phyloP scores from a whole-genome alignment of 1,284 basidiomycete species.

The Violaceomyces palustris region DNA sequence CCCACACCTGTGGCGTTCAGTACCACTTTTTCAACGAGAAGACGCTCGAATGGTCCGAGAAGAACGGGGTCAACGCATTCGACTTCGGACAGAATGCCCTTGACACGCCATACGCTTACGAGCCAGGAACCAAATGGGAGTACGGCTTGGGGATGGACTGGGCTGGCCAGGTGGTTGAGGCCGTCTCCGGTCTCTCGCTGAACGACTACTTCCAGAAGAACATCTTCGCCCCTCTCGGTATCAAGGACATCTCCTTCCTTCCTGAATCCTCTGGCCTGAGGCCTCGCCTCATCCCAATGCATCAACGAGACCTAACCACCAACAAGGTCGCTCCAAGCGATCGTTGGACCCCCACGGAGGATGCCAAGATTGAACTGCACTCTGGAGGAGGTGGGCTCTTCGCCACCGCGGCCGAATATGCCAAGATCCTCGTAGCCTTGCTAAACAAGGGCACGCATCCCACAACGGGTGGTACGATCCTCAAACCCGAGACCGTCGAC shows the following conservation, averaged over 20 bases:
- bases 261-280: conserved; percentile 9
- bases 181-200: conserved; percentile 25
- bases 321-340: conserved; percentile 11
- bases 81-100: conserved; percentile 14
- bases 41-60: conserved; percentile 10
- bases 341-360: conserved; percentile 18
- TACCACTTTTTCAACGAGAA: conserved; percentile 32
- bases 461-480: conserved; percentile 28
- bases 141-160: conserved; percentile 35
- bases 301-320: conserved; percentile 5
- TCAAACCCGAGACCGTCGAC: conserved; percentile 27
- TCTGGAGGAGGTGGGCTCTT: conserved; percentile 25
- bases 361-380: conserved; percentile 34
- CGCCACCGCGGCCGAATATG: conserved; percentile 24
- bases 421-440: conserved; percentile 29
- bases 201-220: conserved; percentile 35
- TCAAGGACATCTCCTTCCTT: conserved; percentile 25
- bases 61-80: conserved; percentile 14
- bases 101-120: conserved; percentile 18
- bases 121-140: conserved; percentile 39
- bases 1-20: conserved; percentile 22
- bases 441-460: conserved; percentile 41
- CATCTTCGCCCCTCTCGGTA: conserved; percentile 40
- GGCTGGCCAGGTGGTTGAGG: conserved; percentile 30
- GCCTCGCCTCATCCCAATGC: conserved; percentile 19